Evolutionary conservation across 225 moss, liverwort and hornwort species (phyloP).

Genomic region (Bryoerythrophyllum caledonicum): DNA sequence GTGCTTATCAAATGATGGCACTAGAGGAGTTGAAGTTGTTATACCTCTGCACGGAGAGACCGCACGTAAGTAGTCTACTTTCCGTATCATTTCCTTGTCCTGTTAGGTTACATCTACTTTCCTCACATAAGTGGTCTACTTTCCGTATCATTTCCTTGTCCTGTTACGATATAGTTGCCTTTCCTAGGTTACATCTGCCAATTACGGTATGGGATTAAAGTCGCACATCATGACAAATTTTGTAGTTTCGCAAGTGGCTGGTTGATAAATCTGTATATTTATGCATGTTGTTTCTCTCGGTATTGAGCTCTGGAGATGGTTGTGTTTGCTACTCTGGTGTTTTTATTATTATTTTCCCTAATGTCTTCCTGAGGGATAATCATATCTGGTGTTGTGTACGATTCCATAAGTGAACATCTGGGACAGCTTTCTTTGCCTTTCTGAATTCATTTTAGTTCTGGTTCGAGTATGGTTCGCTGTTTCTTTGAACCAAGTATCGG

Average conservation of each 20-base stretch:
- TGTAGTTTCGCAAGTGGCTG: not conserved
- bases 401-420: too few relatives aligned
- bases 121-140: conserved; percentile 35
- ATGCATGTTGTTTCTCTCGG: not conserved
- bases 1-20: conserved; percentile 12
- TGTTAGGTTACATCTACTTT: too few relatives aligned
- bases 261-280: not conserved
- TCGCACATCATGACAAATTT: not conserved
- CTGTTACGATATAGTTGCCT: not conserved
- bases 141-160: not conserved
- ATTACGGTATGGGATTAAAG: not conserved
- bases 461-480: too few relatives aligned
- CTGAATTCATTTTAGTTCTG: too few relatives aligned
- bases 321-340: not conserved
- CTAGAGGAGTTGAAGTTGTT: conserved; percentile 26
- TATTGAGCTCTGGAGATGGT: conserved; percentile 7
- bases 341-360: not conserved
- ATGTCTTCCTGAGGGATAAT: too few relatives aligned
- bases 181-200: not conserved
- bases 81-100: not conserved
- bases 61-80: conserved; percentile 32
- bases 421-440: too few relatives aligned
- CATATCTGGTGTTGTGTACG: too few relatives aligned
- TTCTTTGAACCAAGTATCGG: not conserved
- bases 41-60: conserved; percentile 33